A percentile compares a stretch with the other conserved stretches of the same genome.
These are phyloP conservation scores for Moesziomyces parantarcticus DNA, from an alignment of 1,284 basidiomycete species.

Conservation along the genomic window DNA sequence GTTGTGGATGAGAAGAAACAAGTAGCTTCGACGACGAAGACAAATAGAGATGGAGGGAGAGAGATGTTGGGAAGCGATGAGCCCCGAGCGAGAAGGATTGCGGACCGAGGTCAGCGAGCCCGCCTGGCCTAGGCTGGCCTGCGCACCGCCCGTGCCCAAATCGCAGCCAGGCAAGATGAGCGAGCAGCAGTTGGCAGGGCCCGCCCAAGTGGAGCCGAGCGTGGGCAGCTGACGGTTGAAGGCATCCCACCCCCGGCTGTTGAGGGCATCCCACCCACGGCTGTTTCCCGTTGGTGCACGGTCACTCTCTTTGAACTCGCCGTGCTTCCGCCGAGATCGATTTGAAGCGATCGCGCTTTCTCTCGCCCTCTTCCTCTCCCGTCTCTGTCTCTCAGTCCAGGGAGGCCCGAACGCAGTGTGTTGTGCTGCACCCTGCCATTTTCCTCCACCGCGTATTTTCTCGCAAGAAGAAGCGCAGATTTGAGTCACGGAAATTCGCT, in stretches of 20 bases:
- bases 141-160: constrained; percentile 7
- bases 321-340: constrained; percentile 27
- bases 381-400: not conserved
- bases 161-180: not conserved
- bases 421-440: constrained; percentile 13
- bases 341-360: constrained; percentile 15
- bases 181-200: not conserved
- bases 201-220: constrained; percentile 10
- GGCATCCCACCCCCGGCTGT: not conserved
- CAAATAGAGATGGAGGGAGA: constrained; percentile 5
- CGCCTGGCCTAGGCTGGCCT: constrained; percentile 1
- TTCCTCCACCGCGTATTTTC: not conserved
- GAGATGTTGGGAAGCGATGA: constrained; percentile 3
- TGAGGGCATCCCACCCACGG: too few relatives aligned
- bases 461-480: not conserved
- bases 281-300: not conserved
- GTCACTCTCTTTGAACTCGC: constrained; percentile 6
- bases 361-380: too few relatives aligned
- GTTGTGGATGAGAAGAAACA: constrained; percentile 10
- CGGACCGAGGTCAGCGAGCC: constrained; percentile 19
- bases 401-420: constrained; percentile 2
- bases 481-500: not conserved
- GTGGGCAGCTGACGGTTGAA: not conserved
- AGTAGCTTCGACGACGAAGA: constrained; percentile 18
- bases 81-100: constrained; percentile 16